Percentiles rank a stretch among this genome's conserved stretches.
Evolutionary conservation across 352 stramenopile genomes (phyloP).

Genomic region (Phytophthora uliginosa): DNA sequence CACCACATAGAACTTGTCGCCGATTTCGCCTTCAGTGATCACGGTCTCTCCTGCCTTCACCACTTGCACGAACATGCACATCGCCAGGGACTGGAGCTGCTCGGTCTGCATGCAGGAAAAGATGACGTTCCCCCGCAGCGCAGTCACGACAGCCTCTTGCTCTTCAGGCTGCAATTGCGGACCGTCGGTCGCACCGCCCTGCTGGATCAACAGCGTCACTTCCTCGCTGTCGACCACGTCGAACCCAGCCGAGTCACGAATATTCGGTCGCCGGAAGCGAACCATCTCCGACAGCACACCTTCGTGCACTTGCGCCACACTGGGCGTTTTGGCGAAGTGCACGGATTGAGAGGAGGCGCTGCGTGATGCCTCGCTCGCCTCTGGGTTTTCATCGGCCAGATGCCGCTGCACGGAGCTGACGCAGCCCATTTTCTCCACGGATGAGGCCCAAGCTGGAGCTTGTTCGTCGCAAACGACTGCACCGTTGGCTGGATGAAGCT

Average conservation of each 20-base stretch:
- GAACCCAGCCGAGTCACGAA: slow-evolving; percentile 42
- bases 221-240: slow-evolving; percentile 47
- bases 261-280: slow-evolving; percentile 50
- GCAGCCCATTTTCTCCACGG: slow-evolving; percentile 37
- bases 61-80: slow-evolving; percentile 80
- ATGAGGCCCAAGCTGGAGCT: not conserved
- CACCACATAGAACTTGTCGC: slow-evolving; percentile 85
- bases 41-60: slow-evolving; percentile 82
- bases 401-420: slow-evolving; percentile 43
- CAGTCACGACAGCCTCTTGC: slow-evolving; percentile 58
- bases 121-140: slow-evolving; percentile 77
- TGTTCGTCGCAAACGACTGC: not conserved
- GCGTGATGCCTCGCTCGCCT: slow-evolving; percentile 19
- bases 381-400: slow-evolving; percentile 16
- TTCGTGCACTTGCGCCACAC: slow-evolving; percentile 52
- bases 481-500: slow-evolving; percentile 11
- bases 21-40: slow-evolving; percentile 79
- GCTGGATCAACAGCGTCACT: slow-evolving; percentile 41
- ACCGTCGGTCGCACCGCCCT: slow-evolving; percentile 34
- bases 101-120: slow-evolving; percentile 83
- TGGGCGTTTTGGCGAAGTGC: slow-evolving; percentile 40
- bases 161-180: slow-evolving; percentile 37
- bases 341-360: slow-evolving; percentile 19
- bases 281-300: slow-evolving; percentile 60
- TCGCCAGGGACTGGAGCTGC: slow-evolving; percentile 79